Conservation (phyloP, 2,329 filamentous ascomycete species). For the Cladosporium sp. region DNA sequence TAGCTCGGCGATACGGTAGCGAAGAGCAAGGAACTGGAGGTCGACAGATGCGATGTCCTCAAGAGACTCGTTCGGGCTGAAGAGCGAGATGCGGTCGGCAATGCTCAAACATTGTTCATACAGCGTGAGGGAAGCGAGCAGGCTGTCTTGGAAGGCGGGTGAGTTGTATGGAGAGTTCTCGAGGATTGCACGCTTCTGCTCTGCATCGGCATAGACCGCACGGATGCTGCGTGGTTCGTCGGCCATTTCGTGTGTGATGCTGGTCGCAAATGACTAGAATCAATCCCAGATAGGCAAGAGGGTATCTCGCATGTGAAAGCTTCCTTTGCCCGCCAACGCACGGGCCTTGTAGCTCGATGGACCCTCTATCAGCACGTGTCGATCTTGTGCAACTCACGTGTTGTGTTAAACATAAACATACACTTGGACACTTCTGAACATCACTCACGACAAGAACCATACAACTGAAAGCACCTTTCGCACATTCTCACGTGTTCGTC, state of each 20-base stretch:
- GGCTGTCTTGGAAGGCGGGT: constrained; percentile 65
- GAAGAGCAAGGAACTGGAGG: constrained; percentile 77
- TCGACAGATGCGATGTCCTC: constrained; percentile 87
- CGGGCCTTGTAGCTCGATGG: background rate
- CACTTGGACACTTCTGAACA: background rate
- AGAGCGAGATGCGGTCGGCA: constrained; percentile 72
- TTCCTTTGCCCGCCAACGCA: background rate
- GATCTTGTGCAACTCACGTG: background rate
- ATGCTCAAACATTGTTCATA: constrained; percentile 73
- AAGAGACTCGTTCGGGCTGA: constrained; percentile 84
- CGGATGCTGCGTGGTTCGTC: constrained; percentile 56
- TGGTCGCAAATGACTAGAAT: constrained; percentile 1
- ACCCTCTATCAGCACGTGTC: background rate
- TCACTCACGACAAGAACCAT: background rate
- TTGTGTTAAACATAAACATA: background rate
- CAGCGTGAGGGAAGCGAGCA: constrained; percentile 65
- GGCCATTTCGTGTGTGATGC: constrained; percentile 32
- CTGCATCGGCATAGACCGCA: constrained; percentile 54
- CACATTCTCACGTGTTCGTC: background rate
- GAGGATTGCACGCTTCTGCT: constrained; percentile 56
- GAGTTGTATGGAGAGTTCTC: constrained; percentile 67
- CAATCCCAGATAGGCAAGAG: constrained; percentile 8
- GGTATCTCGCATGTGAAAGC: background rate
- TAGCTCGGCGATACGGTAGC: constrained; percentile 78
- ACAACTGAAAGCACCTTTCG: background rate